Conservation (phyloP, 2,329 filamentous ascomycete species). For the Ilyonectria destructans region DNA sequence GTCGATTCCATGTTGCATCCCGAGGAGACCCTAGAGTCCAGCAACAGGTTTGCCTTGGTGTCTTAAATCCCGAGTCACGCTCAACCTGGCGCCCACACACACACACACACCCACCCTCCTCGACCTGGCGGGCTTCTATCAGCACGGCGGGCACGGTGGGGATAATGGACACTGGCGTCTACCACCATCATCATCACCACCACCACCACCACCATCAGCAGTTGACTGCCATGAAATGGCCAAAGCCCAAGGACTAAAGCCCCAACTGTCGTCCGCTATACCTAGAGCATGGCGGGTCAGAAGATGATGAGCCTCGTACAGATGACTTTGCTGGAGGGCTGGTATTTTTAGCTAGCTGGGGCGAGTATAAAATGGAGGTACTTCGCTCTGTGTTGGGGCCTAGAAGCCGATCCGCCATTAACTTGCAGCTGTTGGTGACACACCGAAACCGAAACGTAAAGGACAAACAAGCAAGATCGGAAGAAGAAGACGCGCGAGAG, state of each 20-base stretch:
- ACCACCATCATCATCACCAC: conserved; percentile 37
- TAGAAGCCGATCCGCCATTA: conserved; percentile 40
- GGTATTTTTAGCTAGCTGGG: conserved; percentile 48
- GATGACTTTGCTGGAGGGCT: conserved; percentile 43
- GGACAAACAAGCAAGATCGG: conserved; percentile 17
- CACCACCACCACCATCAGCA: conserved; percentile 29
- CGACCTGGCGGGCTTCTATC: not conserved
- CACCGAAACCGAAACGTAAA: conserved; percentile 18
- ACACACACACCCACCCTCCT: conserved; percentile 28
- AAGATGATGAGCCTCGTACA: conserved; percentile 46
- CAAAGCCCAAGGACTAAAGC: conserved; percentile 1
- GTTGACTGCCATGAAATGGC: conserved; percentile 10
- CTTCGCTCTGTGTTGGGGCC: conserved; percentile 31
- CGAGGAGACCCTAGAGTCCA: conserved; percentile 47
- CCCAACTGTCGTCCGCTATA: conserved; percentile 32
- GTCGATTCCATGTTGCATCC: conserved; percentile 50
- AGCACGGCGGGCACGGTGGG: conserved; percentile 15
- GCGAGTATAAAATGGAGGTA: conserved; percentile 50
- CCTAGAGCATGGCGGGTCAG: conserved; percentile 44
- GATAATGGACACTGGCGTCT: conserved; percentile 14
- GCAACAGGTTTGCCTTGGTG: conserved; percentile 53
- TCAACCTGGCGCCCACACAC: conserved; percentile 50
- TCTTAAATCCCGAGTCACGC: conserved; percentile 58
- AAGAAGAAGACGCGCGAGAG: conserved; percentile 4
- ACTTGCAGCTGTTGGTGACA: conserved; percentile 48